Conservation (phyloP, 768 basidiomycete genomes). For the Leccinellum luteum region DNA sequence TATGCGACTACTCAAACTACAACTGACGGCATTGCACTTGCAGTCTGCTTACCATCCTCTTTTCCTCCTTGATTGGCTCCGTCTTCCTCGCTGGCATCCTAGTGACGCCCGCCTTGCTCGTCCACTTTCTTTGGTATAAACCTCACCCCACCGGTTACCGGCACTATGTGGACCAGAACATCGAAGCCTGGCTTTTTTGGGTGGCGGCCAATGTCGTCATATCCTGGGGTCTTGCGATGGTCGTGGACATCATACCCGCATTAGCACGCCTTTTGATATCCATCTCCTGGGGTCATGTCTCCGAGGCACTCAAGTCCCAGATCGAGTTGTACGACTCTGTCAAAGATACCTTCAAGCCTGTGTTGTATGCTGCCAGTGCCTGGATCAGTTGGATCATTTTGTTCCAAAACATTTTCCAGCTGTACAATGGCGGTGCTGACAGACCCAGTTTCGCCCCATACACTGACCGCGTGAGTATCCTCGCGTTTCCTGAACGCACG, state of each 20-base stretch:
- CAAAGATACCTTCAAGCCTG: conserved; percentile 67
- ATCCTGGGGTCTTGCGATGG: conserved; percentile 75
- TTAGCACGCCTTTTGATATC: conserved; percentile 51
- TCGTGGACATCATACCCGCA: conserved; percentile 66
- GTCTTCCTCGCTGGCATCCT: conserved; percentile 61
- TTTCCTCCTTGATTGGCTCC: conserved; percentile 74
- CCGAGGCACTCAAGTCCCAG: conserved; percentile 61
- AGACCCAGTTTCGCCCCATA: conserved; percentile 55
- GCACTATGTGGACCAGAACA: conserved; percentile 59
- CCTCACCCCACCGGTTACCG: conserved; percentile 54
- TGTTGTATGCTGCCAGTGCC: conserved; percentile 66
- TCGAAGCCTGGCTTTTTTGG: conserved; percentile 82
- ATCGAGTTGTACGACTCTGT: conserved; percentile 70
- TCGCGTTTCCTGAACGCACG: background rate
- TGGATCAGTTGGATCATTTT: conserved; percentile 79
- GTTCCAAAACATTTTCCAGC: conserved; percentile 60
- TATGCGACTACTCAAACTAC: background rate
- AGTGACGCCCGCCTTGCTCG: conserved; percentile 56
- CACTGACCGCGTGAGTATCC: conserved; percentile 49
- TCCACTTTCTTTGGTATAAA: conserved; percentile 72
- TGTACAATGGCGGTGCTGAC: conserved; percentile 44
- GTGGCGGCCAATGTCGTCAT: conserved; percentile 72
- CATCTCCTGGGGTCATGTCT: conserved; percentile 71
- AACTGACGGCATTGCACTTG: background rate
- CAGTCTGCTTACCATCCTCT: conserved; percentile 59